These are phyloP conservation scores for Filosporella fistucella DNA, from an alignment of 495 filamentous ascomycete genomes.

Conservation along the genomic window DNA sequence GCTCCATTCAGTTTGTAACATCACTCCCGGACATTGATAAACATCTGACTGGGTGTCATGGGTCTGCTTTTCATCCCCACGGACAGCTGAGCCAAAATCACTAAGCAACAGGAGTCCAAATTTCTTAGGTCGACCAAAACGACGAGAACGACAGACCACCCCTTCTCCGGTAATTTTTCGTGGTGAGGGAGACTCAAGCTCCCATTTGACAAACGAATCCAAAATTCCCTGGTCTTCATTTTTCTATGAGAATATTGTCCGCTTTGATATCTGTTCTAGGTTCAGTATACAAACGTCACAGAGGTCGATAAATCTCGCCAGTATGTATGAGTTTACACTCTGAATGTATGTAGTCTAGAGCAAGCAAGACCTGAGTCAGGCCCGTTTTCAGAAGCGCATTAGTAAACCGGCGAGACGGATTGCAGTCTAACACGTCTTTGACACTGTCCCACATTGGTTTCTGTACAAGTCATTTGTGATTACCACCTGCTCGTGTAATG, in stretches of 20 bases:
- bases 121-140: conserved; percentile 6
- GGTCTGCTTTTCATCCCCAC: conserved; percentile 8
- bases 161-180: conserved; percentile 12
- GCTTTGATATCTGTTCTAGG: conserved; percentile 17
- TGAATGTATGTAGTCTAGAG: conserved; percentile 28
- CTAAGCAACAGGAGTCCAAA: conserved; percentile 10
- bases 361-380: conserved; percentile 23
- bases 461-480: conserved; percentile 15
- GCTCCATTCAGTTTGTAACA: conserved; percentile 36
- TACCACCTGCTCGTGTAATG: conserved; percentile 12
- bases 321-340: conserved; percentile 27
- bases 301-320: conserved; percentile 6
- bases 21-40: conserved; percentile 43
- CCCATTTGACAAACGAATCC: conserved; percentile 8
- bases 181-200: conserved; percentile 12
- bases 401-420: conserved; percentile 13
- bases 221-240: conserved; percentile 16
- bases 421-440: not conserved
- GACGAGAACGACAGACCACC: conserved; percentile 13
- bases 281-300: not conserved
- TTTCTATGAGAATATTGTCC: conserved; percentile 21
- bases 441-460: conserved; percentile 15
- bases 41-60: conserved; percentile 32
- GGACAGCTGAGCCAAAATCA: conserved; percentile 19
- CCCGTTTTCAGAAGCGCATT: conserved; percentile 23